A percentile compares a stretch with the other conserved stretches of the same genome.
These are phyloP conservation scores for Xylaria sp. DNA, from an alignment of 495 filamentous ascomycete species.

Conservation along the genomic window DNA sequence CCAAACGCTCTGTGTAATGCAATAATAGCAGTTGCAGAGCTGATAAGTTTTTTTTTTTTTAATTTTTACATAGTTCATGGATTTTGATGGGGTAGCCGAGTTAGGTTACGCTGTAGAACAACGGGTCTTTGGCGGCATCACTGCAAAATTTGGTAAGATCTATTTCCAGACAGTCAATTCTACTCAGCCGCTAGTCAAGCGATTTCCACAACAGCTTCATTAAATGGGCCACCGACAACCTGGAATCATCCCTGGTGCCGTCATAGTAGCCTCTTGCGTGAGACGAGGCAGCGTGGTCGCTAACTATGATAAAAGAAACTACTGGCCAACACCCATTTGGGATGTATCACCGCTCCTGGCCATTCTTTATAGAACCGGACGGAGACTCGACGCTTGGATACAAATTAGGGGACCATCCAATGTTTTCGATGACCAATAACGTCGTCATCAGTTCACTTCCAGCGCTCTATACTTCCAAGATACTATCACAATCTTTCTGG, in stretches of 20 bases:
- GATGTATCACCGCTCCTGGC: neutral
- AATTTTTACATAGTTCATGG: conserved; percentile 6
- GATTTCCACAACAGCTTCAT: neutral
- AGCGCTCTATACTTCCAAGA: conserved; percentile 3
- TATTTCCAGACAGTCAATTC: neutral
- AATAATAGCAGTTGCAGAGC: neutral
- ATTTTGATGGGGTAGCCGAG: conserved; percentile 13
- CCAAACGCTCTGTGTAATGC: neutral
- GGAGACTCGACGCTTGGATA: neutral
- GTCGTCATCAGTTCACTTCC: neutral
- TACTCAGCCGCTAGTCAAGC: neutral
- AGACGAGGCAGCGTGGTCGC: neutral
- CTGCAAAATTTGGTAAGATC: neutral
- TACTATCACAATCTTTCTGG: conserved; percentile 7
- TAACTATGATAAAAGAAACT: neutral
- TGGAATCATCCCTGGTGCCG: neutral
- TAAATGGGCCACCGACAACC: neutral
- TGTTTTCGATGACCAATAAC: neutral
- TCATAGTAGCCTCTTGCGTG: neutral
- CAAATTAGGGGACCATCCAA: neutral
- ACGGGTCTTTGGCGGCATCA: neutral
- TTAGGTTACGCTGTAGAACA: conserved; percentile 1
- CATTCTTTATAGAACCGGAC: neutral
- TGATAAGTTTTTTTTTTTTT: neutral
- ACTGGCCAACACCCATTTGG: neutral